Percentiles rank a stretch among this genome's conserved stretches.
Evolutionary conservation across 176 grass and related monocot genomes (phyloP).

Genomic region (Hsuehochloa calcarea): DNA sequence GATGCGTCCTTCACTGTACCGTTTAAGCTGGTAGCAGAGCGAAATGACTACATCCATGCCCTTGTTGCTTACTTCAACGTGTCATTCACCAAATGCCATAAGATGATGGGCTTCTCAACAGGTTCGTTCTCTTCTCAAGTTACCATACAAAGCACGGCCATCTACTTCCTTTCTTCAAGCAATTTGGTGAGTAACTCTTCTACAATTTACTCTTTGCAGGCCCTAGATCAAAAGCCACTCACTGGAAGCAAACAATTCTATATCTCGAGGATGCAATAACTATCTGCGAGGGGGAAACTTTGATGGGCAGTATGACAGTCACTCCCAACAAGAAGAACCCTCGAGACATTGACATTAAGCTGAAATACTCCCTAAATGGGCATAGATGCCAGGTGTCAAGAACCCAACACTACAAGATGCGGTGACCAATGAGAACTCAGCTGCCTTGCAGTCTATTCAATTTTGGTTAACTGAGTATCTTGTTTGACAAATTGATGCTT

Average conservation of each 20-base stretch:
- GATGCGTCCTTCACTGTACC: conserved; percentile 84
- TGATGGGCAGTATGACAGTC: conserved; percentile 73
- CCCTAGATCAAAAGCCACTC: conserved; percentile 82
- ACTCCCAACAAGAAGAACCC: conserved; percentile 84
- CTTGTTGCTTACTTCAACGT: conserved; percentile 94
- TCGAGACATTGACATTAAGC: conserved; percentile 79
- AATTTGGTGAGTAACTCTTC: not conserved
- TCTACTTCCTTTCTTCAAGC: not conserved
- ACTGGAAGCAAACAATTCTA: conserved; percentile 98
- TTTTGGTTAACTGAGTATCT: conserved; percentile 17
- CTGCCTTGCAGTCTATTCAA: not conserved
- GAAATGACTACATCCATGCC: conserved; percentile 91
- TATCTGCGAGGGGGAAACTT: conserved; percentile 75
- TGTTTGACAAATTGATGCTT: conserved; percentile 6
- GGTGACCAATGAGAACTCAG: conserved; percentile 38
- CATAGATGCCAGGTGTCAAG: conserved; percentile 57
- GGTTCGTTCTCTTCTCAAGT: conserved; percentile 37
- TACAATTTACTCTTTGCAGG: conserved; percentile 48
- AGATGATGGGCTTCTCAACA: conserved; percentile 90
- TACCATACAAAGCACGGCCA: not conserved
- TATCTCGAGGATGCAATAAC: conserved; percentile 89
- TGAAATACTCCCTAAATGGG: conserved; percentile 79
- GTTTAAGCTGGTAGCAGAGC: conserved; percentile 86
- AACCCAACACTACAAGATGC: conserved; percentile 96
- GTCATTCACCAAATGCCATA: conserved; percentile 93